Conservation (phyloP, 1,284 basidiomycete species). For the Rhizopogon hawkerae region DNA sequence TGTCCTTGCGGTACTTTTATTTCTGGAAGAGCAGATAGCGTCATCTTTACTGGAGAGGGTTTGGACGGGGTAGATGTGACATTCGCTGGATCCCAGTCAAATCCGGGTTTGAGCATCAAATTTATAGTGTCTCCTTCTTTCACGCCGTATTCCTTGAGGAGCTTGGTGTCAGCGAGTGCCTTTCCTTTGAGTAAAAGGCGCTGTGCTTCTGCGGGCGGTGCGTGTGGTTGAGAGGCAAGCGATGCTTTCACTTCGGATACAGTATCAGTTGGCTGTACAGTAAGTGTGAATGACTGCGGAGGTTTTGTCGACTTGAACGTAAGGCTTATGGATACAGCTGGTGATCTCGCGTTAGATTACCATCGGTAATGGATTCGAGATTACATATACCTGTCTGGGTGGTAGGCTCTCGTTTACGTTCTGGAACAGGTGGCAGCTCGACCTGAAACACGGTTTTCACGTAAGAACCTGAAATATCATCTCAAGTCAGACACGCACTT, state of each 20-base stretch:
- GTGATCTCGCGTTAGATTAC: slow-evolving; percentile 11
- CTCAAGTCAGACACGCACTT: slow-evolving; percentile 36
- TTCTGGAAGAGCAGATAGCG: slow-evolving; percentile 12
- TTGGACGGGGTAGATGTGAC: slow-evolving; percentile 12
- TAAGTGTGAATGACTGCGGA: slow-evolving; percentile 62
- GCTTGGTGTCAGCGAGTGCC: slow-evolving; percentile 76
- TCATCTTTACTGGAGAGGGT: slow-evolving; percentile 14
- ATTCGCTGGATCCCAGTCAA: slow-evolving; percentile 54
- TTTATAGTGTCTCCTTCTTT: slow-evolving; percentile 74
- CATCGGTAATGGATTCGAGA: slow-evolving; percentile 5
- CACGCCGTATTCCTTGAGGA: slow-evolving; percentile 82
- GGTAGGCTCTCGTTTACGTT: slow-evolving; percentile 32
- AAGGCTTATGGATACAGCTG: slow-evolving; percentile 50
- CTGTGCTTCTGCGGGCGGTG: slow-evolving; percentile 69
- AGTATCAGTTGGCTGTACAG: slow-evolving; percentile 68
- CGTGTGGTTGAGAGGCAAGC: slow-evolving; percentile 52
- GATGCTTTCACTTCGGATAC: slow-evolving; percentile 71
- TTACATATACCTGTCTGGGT: slow-evolving; percentile 30
- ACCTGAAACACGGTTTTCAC: slow-evolving; percentile 32
- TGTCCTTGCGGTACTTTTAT: slow-evolving; percentile 29
- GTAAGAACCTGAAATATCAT: neutral
- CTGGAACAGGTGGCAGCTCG: slow-evolving; percentile 49
- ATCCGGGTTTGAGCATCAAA: slow-evolving; percentile 74
- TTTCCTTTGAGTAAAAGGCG: slow-evolving; percentile 88
- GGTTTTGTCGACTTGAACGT: slow-evolving; percentile 89